phyloP scores from a whole-genome alignment of 2,329 filamentous ascomycete species.

The Orbilia javanica region DNA sequence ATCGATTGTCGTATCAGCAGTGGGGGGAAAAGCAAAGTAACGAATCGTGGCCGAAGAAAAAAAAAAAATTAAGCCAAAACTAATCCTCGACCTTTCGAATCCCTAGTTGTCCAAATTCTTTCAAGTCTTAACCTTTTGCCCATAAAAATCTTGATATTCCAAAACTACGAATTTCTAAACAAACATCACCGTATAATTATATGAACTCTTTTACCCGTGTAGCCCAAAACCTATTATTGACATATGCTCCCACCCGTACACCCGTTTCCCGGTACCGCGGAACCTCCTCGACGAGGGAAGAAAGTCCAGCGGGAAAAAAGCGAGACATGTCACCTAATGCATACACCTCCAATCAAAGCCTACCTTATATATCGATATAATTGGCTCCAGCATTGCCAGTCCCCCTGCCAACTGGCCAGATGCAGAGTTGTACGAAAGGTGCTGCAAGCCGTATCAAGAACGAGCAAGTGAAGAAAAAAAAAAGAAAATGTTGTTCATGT shows the following conservation, averaged over 20 bases:
- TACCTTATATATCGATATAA: conserved; percentile 9
- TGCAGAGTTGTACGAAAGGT: conserved; percentile 19
- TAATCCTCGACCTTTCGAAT: no score
- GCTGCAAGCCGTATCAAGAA: conserved; percentile 1
- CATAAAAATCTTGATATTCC: not conserved
- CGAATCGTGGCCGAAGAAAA: conserved; percentile 5
- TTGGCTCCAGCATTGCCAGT: conserved; percentile 7
- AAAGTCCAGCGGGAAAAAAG: conserved; percentile 8
- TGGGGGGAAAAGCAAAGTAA: not conserved
- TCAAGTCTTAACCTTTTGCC: no score
- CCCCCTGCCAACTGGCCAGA: conserved; percentile 23
- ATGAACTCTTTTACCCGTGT: no score
- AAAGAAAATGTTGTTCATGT: not conserved
- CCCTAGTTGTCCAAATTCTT: not conserved
- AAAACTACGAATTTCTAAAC: not conserved
- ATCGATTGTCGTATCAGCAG: conserved; percentile 10
- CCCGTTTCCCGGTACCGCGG: conserved; percentile 19
- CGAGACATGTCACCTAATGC: conserved; percentile 28
- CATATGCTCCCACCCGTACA: conserved; percentile 27
- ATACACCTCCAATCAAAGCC: not conserved
- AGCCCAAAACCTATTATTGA: not conserved
- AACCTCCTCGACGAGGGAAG: not conserved
- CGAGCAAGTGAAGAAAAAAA: not conserved
- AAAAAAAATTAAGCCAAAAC: no score
- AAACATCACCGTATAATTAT: not conserved